Percentiles rank a stretch among this genome's conserved stretches.
Conservation (phyloP, 805 yeast genomes). For the Wickerhamiella occidentalis region DNA sequence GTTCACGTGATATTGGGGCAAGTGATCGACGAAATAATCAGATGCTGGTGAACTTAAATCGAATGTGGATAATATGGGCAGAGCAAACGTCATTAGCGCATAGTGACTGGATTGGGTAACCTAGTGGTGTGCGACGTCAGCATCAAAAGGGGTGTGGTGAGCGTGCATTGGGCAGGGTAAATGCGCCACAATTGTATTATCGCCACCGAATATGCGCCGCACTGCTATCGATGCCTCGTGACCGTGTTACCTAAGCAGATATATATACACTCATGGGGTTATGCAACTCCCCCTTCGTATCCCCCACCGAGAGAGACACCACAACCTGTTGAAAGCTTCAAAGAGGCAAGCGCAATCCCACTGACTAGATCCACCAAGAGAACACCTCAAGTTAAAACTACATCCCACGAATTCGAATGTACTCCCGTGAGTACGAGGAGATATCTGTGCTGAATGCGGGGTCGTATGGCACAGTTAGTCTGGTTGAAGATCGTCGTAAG, state of each 20-base stretch:
- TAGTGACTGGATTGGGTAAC: no score
- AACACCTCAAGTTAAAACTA: not conserved
- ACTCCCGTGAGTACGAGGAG: constrained; percentile 4
- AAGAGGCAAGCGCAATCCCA: not conserved
- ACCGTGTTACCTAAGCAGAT: not conserved
- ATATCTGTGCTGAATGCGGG: constrained; percentile 59
- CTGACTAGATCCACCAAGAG: not conserved
- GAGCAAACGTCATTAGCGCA: no score
- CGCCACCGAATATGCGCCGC: not conserved
- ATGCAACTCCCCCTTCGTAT: not conserved
- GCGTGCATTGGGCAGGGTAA: no score
- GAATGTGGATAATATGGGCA: no score
- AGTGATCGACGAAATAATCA: no score
- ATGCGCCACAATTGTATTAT: no score
- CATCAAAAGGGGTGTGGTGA: no score
- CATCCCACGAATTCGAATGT: not conserved
- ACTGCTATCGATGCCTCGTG: not conserved
- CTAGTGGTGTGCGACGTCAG: no score
- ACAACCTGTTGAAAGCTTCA: not conserved
- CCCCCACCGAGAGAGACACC: not conserved
- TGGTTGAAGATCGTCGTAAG: constrained; percentile 56
- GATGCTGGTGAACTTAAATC: no score
- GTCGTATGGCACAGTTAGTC: constrained; percentile 81
- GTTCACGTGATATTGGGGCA: no score
- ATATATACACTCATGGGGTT: not conserved